Evolutionary conservation across 352 stramenopile genomes (phyloP), one percentile per base, ranked within the genome.

Genomic region (Phytophthora cactorum): DNA sequence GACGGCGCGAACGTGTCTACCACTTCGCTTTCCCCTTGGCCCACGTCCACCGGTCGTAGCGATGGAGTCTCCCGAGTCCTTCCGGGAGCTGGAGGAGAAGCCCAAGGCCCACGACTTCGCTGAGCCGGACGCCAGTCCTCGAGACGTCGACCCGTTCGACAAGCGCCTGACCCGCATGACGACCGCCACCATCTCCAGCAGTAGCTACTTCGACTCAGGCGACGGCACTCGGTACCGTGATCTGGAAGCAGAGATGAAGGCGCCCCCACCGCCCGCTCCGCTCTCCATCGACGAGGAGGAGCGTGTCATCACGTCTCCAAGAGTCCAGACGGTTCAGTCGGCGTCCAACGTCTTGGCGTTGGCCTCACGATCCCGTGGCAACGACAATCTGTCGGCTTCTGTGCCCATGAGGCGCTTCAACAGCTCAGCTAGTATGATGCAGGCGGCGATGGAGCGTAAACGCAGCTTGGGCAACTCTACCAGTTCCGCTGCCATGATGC

Each of bases 341-440:
- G 67, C 71, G 22, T 75, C 71, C 17, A 76, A 79, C 29, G 67
- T 79, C n/a, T 46, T 79, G 63, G 63, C 63, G 8, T 41, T 79
- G 12, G 43, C 67, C 1, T 68, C 70, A 4, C 61, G 66, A 10
- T 32, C 10, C 12, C 66, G 59, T n/a, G 14, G 54, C 14, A 61
- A 51, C 0, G 66, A 79, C 22, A 53, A 45, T 32, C 22, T 75
- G 14, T 63, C 63, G 56, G 49, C 71, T 3, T 70, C 71, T 0
- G 59, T 70, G 41, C 71, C 71, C 9, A 66, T 80, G 49, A 46
- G 68, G 22, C 72, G 72, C 49, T 74, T 68, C 25, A 80, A 80
- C 29, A 77, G 68, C 38, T 75, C 63, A 5, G 51, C 66, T 12
- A 67, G 60, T 27, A 53, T 77, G 29, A 66, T 77, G 52, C 68